A percentile compares a stretch with the other conserved stretches of the same genome.
Conservation (phyloP, 2,329 filamentous ascomycete species). For the Sordariomycetes sp. region DNA sequence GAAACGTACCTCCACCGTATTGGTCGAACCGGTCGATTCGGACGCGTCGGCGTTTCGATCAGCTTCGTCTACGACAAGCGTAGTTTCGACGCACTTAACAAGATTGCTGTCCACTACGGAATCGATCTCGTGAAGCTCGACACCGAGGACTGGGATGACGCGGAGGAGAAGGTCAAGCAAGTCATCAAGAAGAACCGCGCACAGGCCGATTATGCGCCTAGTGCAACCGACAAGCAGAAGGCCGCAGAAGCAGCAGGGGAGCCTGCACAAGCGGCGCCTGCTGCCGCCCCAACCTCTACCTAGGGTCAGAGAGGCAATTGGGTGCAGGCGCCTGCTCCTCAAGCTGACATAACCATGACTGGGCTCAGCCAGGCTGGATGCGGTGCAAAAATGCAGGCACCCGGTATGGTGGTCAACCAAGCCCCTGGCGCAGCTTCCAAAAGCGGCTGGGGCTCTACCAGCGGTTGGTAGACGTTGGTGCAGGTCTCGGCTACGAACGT, state of each 20-base stretch:
- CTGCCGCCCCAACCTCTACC: too few relatives aligned
- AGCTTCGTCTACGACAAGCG: slow-evolving; percentile 84
- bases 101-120: slow-evolving; percentile 73
- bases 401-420: too few relatives aligned
- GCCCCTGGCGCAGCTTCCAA: too few relatives aligned
- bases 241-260: neutral
- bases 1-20: slow-evolving; percentile 98
- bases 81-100: slow-evolving; percentile 69
- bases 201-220: slow-evolving; percentile 43
- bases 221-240: slow-evolving; percentile 23
- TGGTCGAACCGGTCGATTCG: slow-evolving; percentile 91
- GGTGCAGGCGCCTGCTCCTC: too few relatives aligned
- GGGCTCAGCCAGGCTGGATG: too few relatives aligned
- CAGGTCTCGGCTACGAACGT: too few relatives aligned
- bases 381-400: too few relatives aligned
- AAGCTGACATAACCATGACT: too few relatives aligned
- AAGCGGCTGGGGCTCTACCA: too few relatives aligned
- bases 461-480: too few relatives aligned
- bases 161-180: slow-evolving; percentile 72
- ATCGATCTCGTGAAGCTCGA: slow-evolving; percentile 76
- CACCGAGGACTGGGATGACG: slow-evolving; percentile 82
- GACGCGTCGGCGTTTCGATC: slow-evolving; percentile 90
- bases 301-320: too few relatives aligned
- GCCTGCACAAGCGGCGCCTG: too few relatives aligned
- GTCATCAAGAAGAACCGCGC: slow-evolving; percentile 66